A percentile compares a stretch with the other conserved stretches of the same genome.
Evolutionary conservation across 2,329 filamentous ascomycete genomes (phyloP).

Genomic region (Fusarium dimerum): DNA sequence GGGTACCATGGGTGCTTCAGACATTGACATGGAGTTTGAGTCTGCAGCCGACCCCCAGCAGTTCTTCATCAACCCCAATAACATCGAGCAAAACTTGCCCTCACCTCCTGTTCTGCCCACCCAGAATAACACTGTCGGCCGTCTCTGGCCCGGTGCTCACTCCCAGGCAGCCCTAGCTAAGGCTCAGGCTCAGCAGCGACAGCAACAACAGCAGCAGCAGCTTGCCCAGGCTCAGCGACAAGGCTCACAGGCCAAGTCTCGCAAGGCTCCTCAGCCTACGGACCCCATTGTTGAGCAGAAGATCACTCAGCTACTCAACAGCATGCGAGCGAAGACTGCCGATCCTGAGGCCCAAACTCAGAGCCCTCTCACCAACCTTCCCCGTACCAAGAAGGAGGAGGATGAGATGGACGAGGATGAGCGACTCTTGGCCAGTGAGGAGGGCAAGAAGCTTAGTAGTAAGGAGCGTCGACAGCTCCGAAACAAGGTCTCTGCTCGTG

Average conservation of each 20-base stretch:
- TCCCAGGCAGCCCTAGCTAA: slow-evolving; percentile 81
- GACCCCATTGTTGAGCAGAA: slow-evolving; percentile 85
- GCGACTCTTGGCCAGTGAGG: slow-evolving; percentile 88
- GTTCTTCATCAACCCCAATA: slow-evolving; percentile 77
- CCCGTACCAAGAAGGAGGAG: slow-evolving; percentile 85
- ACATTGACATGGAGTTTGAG: slow-evolving; percentile 65
- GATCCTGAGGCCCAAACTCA: slow-evolving; percentile 46
- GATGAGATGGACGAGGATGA: slow-evolving; percentile 99
- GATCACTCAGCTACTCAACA: slow-evolving; percentile 88
- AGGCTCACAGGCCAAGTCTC: slow-evolving; percentile 48
- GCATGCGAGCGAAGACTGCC: slow-evolving; percentile 77
- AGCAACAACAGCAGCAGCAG: slow-evolving; percentile 59
- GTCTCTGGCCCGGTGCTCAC: slow-evolving; percentile 92
- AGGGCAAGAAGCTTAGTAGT: slow-evolving; percentile 98
- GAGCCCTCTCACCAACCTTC: slow-evolving; percentile 65
- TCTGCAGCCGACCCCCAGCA: slow-evolving; percentile 55
- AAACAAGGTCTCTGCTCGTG: slow-evolving; percentile 97
- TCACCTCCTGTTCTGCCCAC: slow-evolving; percentile 48
- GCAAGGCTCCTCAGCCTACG: slow-evolving; percentile 53
- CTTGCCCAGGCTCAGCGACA: slow-evolving; percentile 47
- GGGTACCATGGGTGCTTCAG: slow-evolving; percentile 56
- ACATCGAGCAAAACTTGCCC: slow-evolving; percentile 60
- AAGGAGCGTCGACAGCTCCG: slow-evolving; percentile 96
- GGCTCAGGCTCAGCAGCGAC: slow-evolving; percentile 68
- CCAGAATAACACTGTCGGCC: slow-evolving; percentile 61